phyloP scores from a whole-genome alignment of 2,329 filamentous ascomycete genomes.

The Aspergillus intermedius region DNA sequence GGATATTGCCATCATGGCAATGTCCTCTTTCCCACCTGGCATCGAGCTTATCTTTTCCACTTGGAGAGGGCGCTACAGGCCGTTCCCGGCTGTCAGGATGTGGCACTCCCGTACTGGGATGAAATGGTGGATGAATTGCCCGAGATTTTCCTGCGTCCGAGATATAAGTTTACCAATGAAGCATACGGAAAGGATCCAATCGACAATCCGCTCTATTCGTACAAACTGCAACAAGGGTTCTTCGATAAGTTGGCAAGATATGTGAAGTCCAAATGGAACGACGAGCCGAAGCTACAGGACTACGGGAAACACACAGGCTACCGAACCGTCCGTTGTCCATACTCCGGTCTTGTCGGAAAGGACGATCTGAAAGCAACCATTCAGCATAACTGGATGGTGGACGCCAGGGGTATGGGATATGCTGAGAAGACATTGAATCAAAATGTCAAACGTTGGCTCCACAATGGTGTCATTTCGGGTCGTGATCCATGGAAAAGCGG shows the following conservation, averaged over 20 bases:
- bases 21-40: constrained; percentile 25
- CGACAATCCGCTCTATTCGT: neutral
- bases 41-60: constrained; percentile 20
- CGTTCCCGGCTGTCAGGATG: constrained; percentile 1
- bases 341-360: constrained; percentile 1
- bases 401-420: neutral
- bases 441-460: neutral
- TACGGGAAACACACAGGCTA: neutral
- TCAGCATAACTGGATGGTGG: neutral
- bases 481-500: neutral
- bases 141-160: neutral
- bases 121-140: neutral
- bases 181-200: neutral
- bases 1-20: constrained; percentile 27
- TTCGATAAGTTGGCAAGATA: neutral
- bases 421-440: neutral
- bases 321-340: neutral
- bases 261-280: neutral
- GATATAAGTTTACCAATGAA: neutral
- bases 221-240: neutral
- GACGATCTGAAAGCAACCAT: neutral
- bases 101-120: constrained; percentile 1
- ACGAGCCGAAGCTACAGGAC: neutral
- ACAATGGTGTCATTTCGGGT: neutral
- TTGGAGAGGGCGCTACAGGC: constrained; percentile 15